Evolutionary conservation across 305 asterid genomes (phyloP).

Genomic region (Rubia peregrina): DNA sequence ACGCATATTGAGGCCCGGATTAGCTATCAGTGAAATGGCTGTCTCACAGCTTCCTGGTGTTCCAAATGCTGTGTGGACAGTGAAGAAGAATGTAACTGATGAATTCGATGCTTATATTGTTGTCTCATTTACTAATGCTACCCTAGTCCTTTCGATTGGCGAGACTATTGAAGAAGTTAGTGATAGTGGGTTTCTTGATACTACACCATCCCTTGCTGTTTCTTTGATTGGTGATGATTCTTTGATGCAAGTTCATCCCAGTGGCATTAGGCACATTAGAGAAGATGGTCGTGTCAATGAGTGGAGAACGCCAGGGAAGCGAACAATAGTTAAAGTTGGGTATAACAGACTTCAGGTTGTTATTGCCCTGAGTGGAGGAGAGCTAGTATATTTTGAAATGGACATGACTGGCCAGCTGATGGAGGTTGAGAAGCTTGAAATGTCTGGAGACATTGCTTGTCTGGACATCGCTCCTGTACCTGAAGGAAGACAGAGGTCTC

Average conservation of each 20-base stretch:
- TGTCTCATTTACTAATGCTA: constrained; percentile 95
- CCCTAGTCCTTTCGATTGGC: constrained; percentile 98
- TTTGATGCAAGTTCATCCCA: constrained; percentile 97
- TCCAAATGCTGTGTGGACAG: constrained; percentile 99
- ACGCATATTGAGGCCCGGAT: constrained; percentile 80
- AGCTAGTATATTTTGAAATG: constrained; percentile 92
- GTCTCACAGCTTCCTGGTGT: constrained; percentile 98
- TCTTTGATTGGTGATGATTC: constrained; percentile 98
- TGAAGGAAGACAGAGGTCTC: constrained; percentile 96
- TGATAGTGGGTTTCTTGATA: constrained; percentile 96
- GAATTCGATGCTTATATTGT: constrained; percentile 98
- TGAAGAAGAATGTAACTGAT: constrained; percentile 81
- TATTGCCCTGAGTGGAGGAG: constrained; percentile 97
- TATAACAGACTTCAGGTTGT: constrained; percentile 97
- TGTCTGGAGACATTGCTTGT: constrained; percentile 99
- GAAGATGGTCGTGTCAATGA: constrained; percentile 98
- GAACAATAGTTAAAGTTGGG: constrained; percentile 95
- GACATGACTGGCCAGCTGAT: constrained; percentile 97
- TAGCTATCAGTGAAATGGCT: constrained; percentile 99
- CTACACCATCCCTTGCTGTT: constrained; percentile 93
- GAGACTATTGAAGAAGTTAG: constrained; percentile 99
- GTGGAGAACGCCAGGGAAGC: constrained; percentile 99
- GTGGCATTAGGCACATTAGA: constrained; percentile 96
- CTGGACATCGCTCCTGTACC: constrained; percentile 99
- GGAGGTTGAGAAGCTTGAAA: constrained; percentile 98